Evolutionary conservation across 2,329 filamentous ascomycete genomes (phyloP).

Genomic region (Aspergillus alliaceus): DNA sequence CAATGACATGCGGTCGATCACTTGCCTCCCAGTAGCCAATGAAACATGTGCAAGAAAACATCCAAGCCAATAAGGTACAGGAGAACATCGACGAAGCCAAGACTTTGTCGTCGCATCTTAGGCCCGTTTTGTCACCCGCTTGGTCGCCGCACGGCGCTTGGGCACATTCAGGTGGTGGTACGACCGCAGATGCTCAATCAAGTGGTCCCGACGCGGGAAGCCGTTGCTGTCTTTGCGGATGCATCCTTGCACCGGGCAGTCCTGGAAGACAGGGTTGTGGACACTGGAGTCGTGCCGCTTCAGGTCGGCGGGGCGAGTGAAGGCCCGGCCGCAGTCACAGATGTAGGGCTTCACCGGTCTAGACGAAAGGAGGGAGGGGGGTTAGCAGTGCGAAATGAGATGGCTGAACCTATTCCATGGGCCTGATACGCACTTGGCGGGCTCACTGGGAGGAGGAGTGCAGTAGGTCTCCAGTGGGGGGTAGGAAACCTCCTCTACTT

Average conservation of each 20-base stretch:
- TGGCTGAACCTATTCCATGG: background rate
- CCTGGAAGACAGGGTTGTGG: slow-evolving; percentile 44
- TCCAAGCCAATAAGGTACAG: background rate
- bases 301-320: slow-evolving; percentile 51
- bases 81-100: background rate
- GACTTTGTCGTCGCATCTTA: slow-evolving; percentile 13
- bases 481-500: background rate
- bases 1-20: background rate
- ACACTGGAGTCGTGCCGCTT: slow-evolving; percentile 50
- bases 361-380: too few species aligned
- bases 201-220: slow-evolving; percentile 58
- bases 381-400: background rate
- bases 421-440: slow-evolving; percentile 25
- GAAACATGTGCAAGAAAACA: background rate
- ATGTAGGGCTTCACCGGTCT: slow-evolving; percentile 33
- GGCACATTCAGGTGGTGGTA: slow-evolving; percentile 53
- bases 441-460: background rate
- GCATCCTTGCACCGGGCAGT: slow-evolving; percentile 48
- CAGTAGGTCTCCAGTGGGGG: background rate
- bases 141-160: slow-evolving; percentile 35
- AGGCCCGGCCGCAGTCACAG: slow-evolving; percentile 39
- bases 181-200: slow-evolving; percentile 57
- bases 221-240: slow-evolving; percentile 49
- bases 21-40: background rate
- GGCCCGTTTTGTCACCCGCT: slow-evolving; percentile 21